These are phyloP conservation scores for Suhomyces sp. DNA, from an alignment of 805 yeast genomes.

Conservation along the genomic window DNA sequence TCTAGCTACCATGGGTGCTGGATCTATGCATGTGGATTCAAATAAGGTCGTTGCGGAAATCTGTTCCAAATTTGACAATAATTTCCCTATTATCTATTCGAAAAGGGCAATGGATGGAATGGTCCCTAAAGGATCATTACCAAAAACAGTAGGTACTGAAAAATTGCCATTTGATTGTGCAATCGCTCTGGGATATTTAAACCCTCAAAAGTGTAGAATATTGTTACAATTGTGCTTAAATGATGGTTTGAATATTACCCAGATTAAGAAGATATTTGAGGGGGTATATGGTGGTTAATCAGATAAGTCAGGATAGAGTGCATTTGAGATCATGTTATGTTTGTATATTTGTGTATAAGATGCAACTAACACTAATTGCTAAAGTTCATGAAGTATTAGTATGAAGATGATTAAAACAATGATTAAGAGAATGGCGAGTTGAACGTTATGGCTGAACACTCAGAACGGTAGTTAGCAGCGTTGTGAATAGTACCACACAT, in stretches of 20 bases:
- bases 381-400: background rate
- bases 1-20: constrained; percentile 71
- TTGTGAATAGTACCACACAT: background rate
- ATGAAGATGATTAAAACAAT: background rate
- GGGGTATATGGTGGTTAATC: constrained; percentile 40
- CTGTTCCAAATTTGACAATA: constrained; percentile 16
- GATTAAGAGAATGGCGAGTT: background rate
- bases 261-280: constrained; percentile 45
- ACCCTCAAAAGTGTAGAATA: constrained; percentile 63
- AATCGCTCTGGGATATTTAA: constrained; percentile 62
- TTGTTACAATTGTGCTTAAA: constrained; percentile 55
- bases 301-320: background rate
- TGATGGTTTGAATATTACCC: constrained; percentile 34
- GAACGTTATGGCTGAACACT: background rate
- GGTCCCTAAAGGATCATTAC: constrained; percentile 55
- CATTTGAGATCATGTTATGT: background rate
- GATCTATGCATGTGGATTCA: constrained; percentile 54
- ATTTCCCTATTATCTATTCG: constrained; percentile 59
- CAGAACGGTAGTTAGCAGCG: background rate
- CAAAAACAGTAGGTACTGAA: constrained; percentile 14
- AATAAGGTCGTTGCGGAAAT: constrained; percentile 42
- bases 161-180: constrained; percentile 31
- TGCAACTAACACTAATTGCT: background rate
- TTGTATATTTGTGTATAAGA: background rate
- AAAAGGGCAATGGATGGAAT: constrained; percentile 70